Base-by-base conservation (phyloP, 2,329 filamentous ascomycete species). In the Phaeosphaeria sp. region DNA sequence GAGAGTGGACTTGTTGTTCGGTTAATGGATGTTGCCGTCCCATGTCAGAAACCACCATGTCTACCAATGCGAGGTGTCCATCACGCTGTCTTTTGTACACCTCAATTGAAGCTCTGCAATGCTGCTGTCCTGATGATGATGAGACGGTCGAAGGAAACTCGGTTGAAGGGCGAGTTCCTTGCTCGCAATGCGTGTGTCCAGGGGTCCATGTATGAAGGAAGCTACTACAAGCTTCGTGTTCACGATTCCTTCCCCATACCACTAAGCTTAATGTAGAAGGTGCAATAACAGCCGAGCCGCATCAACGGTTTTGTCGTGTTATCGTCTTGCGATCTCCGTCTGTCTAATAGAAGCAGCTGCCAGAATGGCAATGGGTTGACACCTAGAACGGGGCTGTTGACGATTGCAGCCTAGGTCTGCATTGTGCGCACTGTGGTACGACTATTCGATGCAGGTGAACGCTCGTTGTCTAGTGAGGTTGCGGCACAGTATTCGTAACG, bases 241-340 rank as follows among this genome's bases (percentile, higher is more conserved):
- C 30, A 23, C 22, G 21, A 20, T 0, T 22, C 23, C 4, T 25
- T 39, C 43, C 18, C 36, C 21, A 23, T 30, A 10, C 4, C 13
- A 5, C 39, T 53, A 47, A 20, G 13, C 51, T 20, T 9, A 17
- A 27, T 39, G 23, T 47, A 44, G 51, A 47, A 53, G 51, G 51
- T 53, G 51, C 23, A 3, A 18, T 30, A 20, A 21, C 23, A 47
- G 23, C 25, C 50, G 51, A 53, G 51, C 43, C 43, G 43, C 51
- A 41, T 36, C n/a, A 9, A 23, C 41, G 23, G 18, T 36, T 18
- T 44, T 42, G 13, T 17, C 41, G 46, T 21, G 41, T 36, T 46
- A 52, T 46, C 20, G 42, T 46, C 18, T 11, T 30, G 23, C 9
- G 9, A 13, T 21, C 13, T 27, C 23, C 50, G 30, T 42, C 25